Evolutionary conservation across 225 moss, liverwort and hornwort genomes (phyloP).

Genomic region (Asterella californica): DNA sequence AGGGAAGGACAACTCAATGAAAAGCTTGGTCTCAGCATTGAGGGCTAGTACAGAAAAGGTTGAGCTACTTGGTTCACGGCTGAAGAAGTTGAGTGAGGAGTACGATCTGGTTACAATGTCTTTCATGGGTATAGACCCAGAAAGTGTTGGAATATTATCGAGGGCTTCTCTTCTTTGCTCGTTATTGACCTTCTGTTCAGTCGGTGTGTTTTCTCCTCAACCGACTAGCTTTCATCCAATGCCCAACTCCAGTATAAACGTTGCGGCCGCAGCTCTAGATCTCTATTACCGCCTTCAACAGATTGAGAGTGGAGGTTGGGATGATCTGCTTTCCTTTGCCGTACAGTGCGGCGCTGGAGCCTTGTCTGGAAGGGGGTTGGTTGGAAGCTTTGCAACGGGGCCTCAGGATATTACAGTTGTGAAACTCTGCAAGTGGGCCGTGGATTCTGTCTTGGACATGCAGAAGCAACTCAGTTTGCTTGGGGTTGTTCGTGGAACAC

Average conservation of each 20-base stretch:
- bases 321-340: slow-evolving; percentile 39
- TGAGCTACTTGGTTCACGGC: slow-evolving; percentile 32
- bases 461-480: slow-evolving; percentile 33
- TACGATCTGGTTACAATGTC: slow-evolving; percentile 41
- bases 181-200: slow-evolving; percentile 38
- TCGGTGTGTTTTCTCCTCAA: slow-evolving; percentile 27
- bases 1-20: slow-evolving; percentile 30
- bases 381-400: slow-evolving; percentile 14
- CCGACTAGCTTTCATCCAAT: slow-evolving; percentile 20
- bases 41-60: slow-evolving; percentile 38
- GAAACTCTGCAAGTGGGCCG: slow-evolving; percentile 39
- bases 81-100: slow-evolving; percentile 32
- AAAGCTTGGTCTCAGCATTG: slow-evolving; percentile 41
- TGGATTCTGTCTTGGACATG: slow-evolving; percentile 31
- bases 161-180: slow-evolving; percentile 43
- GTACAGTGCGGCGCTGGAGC: slow-evolving; percentile 31
- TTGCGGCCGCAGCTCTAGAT: slow-evolving; percentile 37
- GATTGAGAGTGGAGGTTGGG: slow-evolving; percentile 34
- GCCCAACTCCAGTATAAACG: slow-evolving; percentile 6
- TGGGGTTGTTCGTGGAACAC: slow-evolving; percentile 33
- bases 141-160: slow-evolving; percentile 31
- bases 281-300: slow-evolving; percentile 39
- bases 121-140: slow-evolving; percentile 45
- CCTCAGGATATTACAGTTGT: slow-evolving; percentile 27
- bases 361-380: slow-evolving; percentile 14